phyloP scores from a whole-genome alignment of 257 asterid genomes.

The Lantana camara region DNA sequence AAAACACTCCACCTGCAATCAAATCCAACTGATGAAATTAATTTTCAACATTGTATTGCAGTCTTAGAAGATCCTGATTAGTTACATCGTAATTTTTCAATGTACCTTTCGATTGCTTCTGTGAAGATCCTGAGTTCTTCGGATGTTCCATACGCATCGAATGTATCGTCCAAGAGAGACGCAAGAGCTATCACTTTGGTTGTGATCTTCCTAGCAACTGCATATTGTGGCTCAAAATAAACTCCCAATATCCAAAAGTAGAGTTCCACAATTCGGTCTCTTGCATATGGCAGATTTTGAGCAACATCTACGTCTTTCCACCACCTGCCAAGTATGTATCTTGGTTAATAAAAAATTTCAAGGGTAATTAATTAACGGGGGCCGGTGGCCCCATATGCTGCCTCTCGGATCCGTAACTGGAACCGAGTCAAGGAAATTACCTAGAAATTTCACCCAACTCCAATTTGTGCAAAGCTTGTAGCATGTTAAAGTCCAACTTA shows the following conservation, averaged over 20 bases:
- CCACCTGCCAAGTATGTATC: constrained; percentile 29
- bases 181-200: constrained; percentile 13
- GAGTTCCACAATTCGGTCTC: constrained; percentile 43
- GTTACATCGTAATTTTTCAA: too few species aligned
- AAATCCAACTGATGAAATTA: too few species aligned
- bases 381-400: too few species aligned
- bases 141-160: constrained; percentile 34
- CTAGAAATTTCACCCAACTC: too few species aligned
- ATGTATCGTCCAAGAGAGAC: constrained; percentile 35
- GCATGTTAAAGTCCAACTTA: too few species aligned
- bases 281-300: constrained; percentile 26
- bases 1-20: constrained; percentile 41
- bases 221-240: constrained; percentile 37
- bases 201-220: constrained; percentile 29
- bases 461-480: too few species aligned
- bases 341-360: background rate
- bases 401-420: too few species aligned
- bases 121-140: constrained; percentile 37
- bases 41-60: too few species aligned
- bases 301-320: constrained; percentile 42
- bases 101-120: constrained; percentile 43
- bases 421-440: too few species aligned
- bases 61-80: too few species aligned
- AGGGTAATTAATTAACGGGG: too few species aligned
- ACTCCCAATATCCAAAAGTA: constrained; percentile 40